Percentiles rank a stretch among this genome's conserved stretches.
Conservation (phyloP, 2,329 filamentous ascomycete genomes). For the Dothistroma septosporum region DNA sequence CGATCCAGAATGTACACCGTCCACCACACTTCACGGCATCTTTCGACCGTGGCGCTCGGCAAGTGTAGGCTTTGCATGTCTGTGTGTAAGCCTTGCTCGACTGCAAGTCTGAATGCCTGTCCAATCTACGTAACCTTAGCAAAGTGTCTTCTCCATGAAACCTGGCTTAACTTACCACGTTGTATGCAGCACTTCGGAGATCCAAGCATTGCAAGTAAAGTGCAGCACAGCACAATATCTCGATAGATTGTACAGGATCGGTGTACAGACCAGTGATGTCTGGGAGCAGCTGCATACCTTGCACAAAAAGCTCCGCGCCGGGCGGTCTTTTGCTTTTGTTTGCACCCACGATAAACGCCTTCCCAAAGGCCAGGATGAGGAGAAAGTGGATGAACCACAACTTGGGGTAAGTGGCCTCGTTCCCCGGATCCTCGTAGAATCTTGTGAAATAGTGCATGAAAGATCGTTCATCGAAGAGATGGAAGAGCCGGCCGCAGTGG, state of each 20-base stretch:
- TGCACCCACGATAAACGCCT: constrained; percentile 47
- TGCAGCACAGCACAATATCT: constrained; percentile 51
- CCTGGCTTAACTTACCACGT: constrained; percentile 14
- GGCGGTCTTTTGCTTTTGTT: constrained; percentile 38
- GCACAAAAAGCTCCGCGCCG: constrained; percentile 47
- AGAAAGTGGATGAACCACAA: constrained; percentile 55
- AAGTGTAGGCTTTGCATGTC: constrained; percentile 46
- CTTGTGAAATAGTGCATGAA: constrained; percentile 46
- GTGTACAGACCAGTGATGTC: constrained; percentile 40
- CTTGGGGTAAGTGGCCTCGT: constrained; percentile 28
- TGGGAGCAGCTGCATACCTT: constrained; percentile 45
- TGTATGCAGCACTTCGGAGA: constrained; percentile 45
- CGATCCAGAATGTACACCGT: constrained; percentile 52
- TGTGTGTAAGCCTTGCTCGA: constrained; percentile 52
- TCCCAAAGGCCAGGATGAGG: constrained; percentile 53
- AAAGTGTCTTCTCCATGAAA: background rate
- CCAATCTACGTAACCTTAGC: constrained; percentile 39
- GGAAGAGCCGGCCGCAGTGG: constrained; percentile 52
- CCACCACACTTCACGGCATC: constrained; percentile 53
- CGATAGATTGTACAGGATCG: constrained; percentile 46
- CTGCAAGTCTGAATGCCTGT: constrained; percentile 49
- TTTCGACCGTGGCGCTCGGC: constrained; percentile 41
- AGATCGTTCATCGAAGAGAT: constrained; percentile 52
- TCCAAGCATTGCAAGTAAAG: constrained; percentile 53
- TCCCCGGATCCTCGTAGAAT: constrained; percentile 38